Percentiles rank a stretch among this genome's conserved stretches.
phyloP scores from a whole-genome alignment of 2,329 filamentous ascomycete species.

The Aureobasidium sp. region DNA sequence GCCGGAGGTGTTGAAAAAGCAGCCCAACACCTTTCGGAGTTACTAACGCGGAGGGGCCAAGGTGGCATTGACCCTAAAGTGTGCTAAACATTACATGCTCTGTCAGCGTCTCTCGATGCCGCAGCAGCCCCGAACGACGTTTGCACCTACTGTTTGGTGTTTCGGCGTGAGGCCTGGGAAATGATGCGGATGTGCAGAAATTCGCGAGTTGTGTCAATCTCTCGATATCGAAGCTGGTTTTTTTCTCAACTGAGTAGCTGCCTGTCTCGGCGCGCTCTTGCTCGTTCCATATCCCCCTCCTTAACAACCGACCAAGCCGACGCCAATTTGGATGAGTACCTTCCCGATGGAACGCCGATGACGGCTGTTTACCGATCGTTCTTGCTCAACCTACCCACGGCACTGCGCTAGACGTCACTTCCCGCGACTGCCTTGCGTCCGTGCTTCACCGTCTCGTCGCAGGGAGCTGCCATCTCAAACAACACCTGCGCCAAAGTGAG shows the following conservation, averaged over 20 bases:
- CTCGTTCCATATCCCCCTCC: background rate
- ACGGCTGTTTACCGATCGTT: slow-evolving; percentile 14
- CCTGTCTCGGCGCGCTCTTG: slow-evolving; percentile 4
- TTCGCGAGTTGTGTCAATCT: background rate
- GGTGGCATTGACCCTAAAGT: slow-evolving; percentile 16
- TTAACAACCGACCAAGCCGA: slow-evolving; percentile 7
- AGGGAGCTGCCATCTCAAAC: background rate
- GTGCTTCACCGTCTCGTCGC: slow-evolving; percentile 2
- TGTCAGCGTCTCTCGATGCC: slow-evolving; percentile 15
- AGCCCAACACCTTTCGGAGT: slow-evolving; percentile 16
- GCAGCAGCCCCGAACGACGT: slow-evolving; percentile 12
- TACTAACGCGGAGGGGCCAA: slow-evolving; percentile 15
- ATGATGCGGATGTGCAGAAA: background rate
- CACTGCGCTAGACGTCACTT: slow-evolving; percentile 6
- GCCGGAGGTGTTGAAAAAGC: slow-evolving; percentile 16
- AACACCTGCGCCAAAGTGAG: background rate
- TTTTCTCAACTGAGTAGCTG: background rate
- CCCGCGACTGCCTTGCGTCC: background rate
- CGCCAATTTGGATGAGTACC: slow-evolving; percentile 13
- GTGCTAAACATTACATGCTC: slow-evolving; percentile 14
- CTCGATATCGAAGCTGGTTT: background rate
- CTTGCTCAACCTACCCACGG: slow-evolving; percentile 6
- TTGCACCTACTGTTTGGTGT: slow-evolving; percentile 15
- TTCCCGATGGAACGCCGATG: slow-evolving; percentile 15
- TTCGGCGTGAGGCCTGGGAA: background rate